A percentile compares a stretch with the other conserved stretches of the same genome.
phyloP scores from a whole-genome alignment of 1,284 basidiomycete genomes.

The Pascua sp. region DNA sequence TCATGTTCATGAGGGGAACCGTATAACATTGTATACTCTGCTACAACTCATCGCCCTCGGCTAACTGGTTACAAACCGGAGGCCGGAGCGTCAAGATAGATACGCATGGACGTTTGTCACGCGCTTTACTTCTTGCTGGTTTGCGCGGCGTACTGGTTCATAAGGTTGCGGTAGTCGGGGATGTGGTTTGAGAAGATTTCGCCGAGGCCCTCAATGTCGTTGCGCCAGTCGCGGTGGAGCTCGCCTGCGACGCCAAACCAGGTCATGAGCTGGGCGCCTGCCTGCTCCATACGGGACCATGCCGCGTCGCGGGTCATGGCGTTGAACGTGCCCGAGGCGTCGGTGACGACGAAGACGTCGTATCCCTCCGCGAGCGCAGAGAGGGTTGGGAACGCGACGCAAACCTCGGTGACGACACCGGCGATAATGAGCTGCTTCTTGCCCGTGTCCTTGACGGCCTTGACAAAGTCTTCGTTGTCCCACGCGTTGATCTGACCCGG shows the following conservation, averaged over 20 bases:
- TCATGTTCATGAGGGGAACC: too few species aligned
- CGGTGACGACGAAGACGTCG: conserved; percentile 16
- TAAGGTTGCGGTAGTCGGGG: conserved; percentile 9
- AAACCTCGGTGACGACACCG: conserved; percentile 16
- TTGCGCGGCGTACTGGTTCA: neutral
- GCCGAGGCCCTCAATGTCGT: conserved; percentile 10
- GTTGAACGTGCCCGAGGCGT: conserved; percentile 14
- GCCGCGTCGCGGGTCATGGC: conserved; percentile 7
- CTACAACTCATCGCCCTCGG: too few species aligned
- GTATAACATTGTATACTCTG: too few species aligned
- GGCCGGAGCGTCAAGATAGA: too few species aligned
- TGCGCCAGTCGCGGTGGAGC: conserved; percentile 11
- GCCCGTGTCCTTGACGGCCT: conserved; percentile 10
- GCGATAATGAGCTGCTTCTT: conserved; percentile 13
- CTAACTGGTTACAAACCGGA: too few species aligned
- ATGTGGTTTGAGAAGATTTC: conserved; percentile 5
- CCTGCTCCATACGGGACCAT: conserved; percentile 10
- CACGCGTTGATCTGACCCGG: conserved; percentile 17
- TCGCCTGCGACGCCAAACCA: conserved; percentile 11
- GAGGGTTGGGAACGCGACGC: conserved; percentile 11
- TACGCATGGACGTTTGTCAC: too few species aligned
- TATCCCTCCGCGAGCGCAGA: conserved; percentile 8
- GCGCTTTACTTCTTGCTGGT: too few species aligned
- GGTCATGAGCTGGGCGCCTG: conserved; percentile 11
- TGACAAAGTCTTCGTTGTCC: conserved; percentile 16